Conservation (phyloP, 768 basidiomycete species). For the Termitomyces heimii region DNA sequence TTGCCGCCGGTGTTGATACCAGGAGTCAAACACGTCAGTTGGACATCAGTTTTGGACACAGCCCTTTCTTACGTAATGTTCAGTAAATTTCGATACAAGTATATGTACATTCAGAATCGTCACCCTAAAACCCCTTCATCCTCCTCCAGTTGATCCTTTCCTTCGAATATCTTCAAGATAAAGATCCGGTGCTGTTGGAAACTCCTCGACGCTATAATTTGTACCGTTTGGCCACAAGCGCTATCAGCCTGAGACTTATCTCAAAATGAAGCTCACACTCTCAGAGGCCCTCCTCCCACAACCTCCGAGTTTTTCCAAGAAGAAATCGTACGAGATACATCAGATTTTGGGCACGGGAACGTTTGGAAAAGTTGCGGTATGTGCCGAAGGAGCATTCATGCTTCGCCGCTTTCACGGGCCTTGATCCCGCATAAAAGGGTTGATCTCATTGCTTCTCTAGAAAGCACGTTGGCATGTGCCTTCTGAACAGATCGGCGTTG, state of each 20-base stretch:
- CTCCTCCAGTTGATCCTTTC: neutral
- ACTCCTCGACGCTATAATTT: neutral
- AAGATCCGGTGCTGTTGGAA: neutral
- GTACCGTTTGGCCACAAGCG: neutral
- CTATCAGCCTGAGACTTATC: neutral
- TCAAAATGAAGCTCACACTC: constrained; percentile 34
- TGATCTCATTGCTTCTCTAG: constrained; percentile 25
- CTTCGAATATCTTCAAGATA: neutral
- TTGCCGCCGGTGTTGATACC: neutral
- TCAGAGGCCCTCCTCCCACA: constrained; percentile 70
- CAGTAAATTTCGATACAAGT: neutral
- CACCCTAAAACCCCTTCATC: neutral
- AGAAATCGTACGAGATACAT: constrained; percentile 73
- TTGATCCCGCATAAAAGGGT: neutral
- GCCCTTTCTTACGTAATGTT: neutral
- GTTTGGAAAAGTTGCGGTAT: constrained; percentile 86
- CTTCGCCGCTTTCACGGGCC: neutral
- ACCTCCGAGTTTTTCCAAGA: constrained; percentile 82
- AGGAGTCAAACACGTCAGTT: neutral
- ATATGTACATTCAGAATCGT: neutral
- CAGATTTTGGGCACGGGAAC: constrained; percentile 75
- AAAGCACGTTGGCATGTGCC: constrained; percentile 77
- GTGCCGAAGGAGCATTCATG: constrained; percentile 1
- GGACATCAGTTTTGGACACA: neutral
- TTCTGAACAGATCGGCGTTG: constrained; percentile 46